Conservation (phyloP, 2,329 filamentous ascomycete species). For the Fusarium sp. region DNA sequence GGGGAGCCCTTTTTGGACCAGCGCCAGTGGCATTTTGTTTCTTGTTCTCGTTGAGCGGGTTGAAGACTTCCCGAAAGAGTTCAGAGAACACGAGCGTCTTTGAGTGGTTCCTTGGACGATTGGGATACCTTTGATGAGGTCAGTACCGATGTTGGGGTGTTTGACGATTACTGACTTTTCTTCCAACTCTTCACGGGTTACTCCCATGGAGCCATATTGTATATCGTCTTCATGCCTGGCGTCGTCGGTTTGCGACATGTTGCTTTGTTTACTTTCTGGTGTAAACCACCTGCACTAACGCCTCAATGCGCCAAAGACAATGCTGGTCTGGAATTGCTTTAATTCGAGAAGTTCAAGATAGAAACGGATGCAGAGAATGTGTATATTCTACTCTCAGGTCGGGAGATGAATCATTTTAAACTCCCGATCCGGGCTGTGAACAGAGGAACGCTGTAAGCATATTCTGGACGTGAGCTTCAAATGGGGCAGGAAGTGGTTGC, state of each 20-base stretch:
- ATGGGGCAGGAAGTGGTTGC: constrained; percentile 26
- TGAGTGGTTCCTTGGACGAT: constrained; percentile 83
- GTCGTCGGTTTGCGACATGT: constrained; percentile 45
- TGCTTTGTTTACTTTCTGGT: constrained; percentile 17
- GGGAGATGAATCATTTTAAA: neutral
- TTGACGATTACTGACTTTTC: constrained; percentile 53
- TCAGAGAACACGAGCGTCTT: constrained; percentile 86
- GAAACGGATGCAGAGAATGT: neutral
- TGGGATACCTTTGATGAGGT: constrained; percentile 75
- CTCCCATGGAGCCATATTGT: constrained; percentile 60
- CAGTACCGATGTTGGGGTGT: constrained; percentile 8
- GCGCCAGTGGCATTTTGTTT: constrained; percentile 75
- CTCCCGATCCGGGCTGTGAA: neutral
- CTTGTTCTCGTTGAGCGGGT: constrained; percentile 81
- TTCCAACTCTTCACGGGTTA: constrained; percentile 58
- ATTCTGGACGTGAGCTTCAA: constrained; percentile 10
- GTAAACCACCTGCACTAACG: constrained; percentile 4
- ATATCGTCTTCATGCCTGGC: constrained; percentile 64
- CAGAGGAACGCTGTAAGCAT: constrained; percentile 13
- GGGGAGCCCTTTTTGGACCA: constrained; percentile 68
- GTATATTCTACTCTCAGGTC: neutral
- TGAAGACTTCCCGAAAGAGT: constrained; percentile 82
- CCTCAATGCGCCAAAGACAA: neutral
- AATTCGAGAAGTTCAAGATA: neutral
- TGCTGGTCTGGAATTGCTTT: neutral